Percentiles rank a stretch among this genome's conserved stretches.
These are phyloP conservation scores for Coniochaeta sp. DNA, from an alignment of 2,329 filamentous ascomycete genomes.

Conservation along the genomic window DNA sequence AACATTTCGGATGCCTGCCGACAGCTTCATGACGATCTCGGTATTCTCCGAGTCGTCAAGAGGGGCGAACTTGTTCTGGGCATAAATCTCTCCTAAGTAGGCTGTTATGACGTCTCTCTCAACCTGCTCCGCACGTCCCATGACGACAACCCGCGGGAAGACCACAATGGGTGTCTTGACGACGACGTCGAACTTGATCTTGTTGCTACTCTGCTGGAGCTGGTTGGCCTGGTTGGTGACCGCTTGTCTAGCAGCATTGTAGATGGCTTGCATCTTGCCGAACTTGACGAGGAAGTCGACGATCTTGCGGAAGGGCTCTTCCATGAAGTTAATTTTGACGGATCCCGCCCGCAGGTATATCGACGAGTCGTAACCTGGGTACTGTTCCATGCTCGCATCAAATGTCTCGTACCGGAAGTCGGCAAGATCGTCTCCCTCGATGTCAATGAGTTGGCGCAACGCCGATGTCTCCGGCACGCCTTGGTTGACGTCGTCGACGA, in stretches of 20 bases:
- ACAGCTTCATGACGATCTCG: slow-evolving; percentile 79
- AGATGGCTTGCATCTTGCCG: slow-evolving; percentile 98
- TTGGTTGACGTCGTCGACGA: slow-evolving; percentile 90
- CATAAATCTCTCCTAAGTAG: slow-evolving; percentile 95
- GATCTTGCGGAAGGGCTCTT: slow-evolving; percentile 96
- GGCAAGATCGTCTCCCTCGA: slow-evolving; percentile 89
- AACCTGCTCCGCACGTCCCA: slow-evolving; percentile 58
- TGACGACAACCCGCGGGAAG: slow-evolving; percentile 73
- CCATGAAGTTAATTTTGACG: slow-evolving; percentile 92
- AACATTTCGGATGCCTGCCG: slow-evolving; percentile 86
- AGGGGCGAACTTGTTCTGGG: slow-evolving; percentile 84
- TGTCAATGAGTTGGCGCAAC: slow-evolving; percentile 81
- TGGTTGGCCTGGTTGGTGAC: slow-evolving; percentile 91
- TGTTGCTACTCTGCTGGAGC: slow-evolving; percentile 81
- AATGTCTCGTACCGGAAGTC: slow-evolving; percentile 98
- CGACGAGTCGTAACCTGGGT: slow-evolving; percentile 92
- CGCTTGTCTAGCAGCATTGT: slow-evolving; percentile 92
- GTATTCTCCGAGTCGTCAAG: slow-evolving; percentile 70
- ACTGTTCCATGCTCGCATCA: slow-evolving; percentile 65
- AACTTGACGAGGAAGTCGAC: slow-evolving; percentile 98
- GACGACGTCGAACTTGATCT: slow-evolving; percentile 88
- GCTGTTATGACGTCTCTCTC: slow-evolving; percentile 81
- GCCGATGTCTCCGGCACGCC: slow-evolving; percentile 77
- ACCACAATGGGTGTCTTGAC: slow-evolving; percentile 94
- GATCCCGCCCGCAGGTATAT: slow-evolving; percentile 88